Conservation (phyloP, 192 early-diverging fungal species). For the Rhizophagus clarus region DNA sequence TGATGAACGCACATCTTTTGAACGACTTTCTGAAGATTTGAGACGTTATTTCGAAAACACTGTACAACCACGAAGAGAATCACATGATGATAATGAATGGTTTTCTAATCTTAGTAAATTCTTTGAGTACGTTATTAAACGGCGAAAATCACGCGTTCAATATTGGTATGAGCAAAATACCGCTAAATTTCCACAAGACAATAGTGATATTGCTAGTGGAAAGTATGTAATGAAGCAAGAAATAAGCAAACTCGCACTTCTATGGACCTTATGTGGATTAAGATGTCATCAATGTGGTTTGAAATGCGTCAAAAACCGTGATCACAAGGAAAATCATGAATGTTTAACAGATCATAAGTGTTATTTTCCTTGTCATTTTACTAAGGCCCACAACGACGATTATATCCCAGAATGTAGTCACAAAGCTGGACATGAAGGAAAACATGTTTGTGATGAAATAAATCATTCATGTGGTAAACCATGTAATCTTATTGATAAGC, state of each 20-base stretch:
- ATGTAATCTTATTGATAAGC: slow-evolving; percentile 7
- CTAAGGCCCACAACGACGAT: not conserved
- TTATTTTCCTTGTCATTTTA: slow-evolving; percentile 16
- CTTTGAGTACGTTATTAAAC: slow-evolving; percentile 14
- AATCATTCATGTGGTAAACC: slow-evolving; percentile 14
- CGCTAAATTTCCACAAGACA: not conserved
- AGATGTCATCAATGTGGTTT: slow-evolving; percentile 21
- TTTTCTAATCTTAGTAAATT: slow-evolving; percentile 2
- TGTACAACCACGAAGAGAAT: not conserved
- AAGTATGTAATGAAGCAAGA: slow-evolving; percentile 10
- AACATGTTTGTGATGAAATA: slow-evolving; percentile 19
- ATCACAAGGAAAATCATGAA: slow-evolving; percentile 27
- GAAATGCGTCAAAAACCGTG: slow-evolving; percentile 14
- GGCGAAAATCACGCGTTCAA: slow-evolving; percentile 19
- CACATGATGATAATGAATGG: slow-evolving; percentile 18
- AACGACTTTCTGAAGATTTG: not conserved
- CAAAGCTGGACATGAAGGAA: slow-evolving; percentile 22
- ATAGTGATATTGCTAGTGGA: slow-evolving; percentile 14
- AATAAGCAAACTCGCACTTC: slow-evolving; percentile 6
- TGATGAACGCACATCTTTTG: not conserved
- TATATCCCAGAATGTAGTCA: slow-evolving; percentile 9
- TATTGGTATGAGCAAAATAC: slow-evolving; percentile 27
- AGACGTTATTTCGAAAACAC: slow-evolving; percentile 21
- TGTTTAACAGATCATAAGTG: slow-evolving; percentile 32
- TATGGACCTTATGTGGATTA: slow-evolving; percentile 20